Evolutionary conservation across 805 yeast genomes (phyloP).

Genomic region (Danielia oregonensis): DNA sequence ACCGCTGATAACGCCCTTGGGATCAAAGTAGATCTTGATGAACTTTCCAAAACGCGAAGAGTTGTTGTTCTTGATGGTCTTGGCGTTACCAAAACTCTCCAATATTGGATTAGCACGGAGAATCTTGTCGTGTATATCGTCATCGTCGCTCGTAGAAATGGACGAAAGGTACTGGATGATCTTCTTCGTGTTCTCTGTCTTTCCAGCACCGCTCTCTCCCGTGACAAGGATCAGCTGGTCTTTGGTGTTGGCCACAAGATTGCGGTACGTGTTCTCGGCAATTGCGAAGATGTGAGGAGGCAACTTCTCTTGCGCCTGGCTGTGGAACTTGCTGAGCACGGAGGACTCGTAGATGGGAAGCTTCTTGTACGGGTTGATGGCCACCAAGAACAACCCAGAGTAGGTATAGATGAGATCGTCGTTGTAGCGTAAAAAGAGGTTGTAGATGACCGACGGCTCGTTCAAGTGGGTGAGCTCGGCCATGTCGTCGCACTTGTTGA

Average conservation of each 20-base stretch:
- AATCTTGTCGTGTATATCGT: conserved; percentile 75
- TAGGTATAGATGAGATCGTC: conserved; percentile 86
- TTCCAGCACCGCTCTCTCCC: conserved; percentile 99
- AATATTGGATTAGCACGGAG: conserved; percentile 92
- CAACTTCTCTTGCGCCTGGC: conserved; percentile 21
- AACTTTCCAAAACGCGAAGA: conserved; percentile 97
- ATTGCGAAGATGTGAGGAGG: conserved; percentile 91
- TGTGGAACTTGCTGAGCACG: conserved; percentile 53
- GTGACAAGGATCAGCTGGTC: conserved; percentile 95
- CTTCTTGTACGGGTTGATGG: conserved; percentile 84
- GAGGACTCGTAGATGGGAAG: conserved; percentile 67
- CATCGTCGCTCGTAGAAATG: conserved; percentile 43
- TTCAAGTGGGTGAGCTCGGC: conserved; percentile 91
- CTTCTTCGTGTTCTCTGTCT: conserved; percentile 94
- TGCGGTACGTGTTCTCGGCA: conserved; percentile 81
- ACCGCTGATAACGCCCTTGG: conserved; percentile 65
- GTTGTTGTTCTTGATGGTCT: conserved; percentile 88
- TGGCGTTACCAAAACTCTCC: conserved; percentile 96
- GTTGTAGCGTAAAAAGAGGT: conserved; percentile 69
- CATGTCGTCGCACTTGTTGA: conserved; percentile 90
- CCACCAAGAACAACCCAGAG: conserved; percentile 92
- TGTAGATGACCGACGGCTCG: conserved; percentile 93
- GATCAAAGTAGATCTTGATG: conserved; percentile 74
- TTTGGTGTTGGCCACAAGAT: conserved; percentile 60
- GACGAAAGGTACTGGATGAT: conserved; percentile 88